phyloP scores from a whole-genome alignment of 2,329 filamentous ascomycete species.

The Whalleya microplaca region DNA sequence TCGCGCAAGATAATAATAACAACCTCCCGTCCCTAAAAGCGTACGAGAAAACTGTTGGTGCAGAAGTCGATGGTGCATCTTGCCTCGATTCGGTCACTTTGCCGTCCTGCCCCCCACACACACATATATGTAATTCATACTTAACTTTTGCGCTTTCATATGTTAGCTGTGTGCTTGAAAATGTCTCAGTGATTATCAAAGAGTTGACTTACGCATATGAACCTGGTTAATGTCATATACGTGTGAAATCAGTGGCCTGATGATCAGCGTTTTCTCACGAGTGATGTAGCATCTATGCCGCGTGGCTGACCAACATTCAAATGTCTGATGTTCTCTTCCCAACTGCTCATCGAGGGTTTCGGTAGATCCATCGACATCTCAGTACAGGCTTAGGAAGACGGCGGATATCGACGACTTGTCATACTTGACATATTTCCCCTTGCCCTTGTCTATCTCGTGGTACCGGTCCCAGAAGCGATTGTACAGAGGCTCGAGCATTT shows the following conservation, averaged over 20 bases:
- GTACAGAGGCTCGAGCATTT: slow-evolving; percentile 92
- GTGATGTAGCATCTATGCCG: slow-evolving; percentile 9
- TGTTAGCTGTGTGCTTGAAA: slow-evolving; percentile 17
- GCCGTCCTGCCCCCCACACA: slow-evolving; percentile 21
- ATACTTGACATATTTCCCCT: slow-evolving; percentile 97
- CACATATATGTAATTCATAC: neutral
- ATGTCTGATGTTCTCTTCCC: slow-evolving; percentile 13
- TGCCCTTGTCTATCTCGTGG: slow-evolving; percentile 96
- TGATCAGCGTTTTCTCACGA: slow-evolving; percentile 21
- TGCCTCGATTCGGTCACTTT: slow-evolving; percentile 25
- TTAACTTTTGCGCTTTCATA: slow-evolving; percentile 24
- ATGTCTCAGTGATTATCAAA: slow-evolving; percentile 22
- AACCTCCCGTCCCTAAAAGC: slow-evolving; percentile 7
- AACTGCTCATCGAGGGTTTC: slow-evolving; percentile 9
- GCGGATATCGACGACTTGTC: slow-evolving; percentile 82
- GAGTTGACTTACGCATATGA: slow-evolving; percentile 22
- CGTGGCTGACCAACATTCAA: slow-evolving; percentile 11
- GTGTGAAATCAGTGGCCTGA: slow-evolving; percentile 21
- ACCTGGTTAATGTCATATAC: slow-evolving; percentile 18
- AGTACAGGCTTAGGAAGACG: slow-evolving; percentile 60
- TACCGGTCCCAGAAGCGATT: slow-evolving; percentile 96
- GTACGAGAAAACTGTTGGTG: slow-evolving; percentile 22
- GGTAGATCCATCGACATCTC: slow-evolving; percentile 25
- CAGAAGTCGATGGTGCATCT: slow-evolving; percentile 21
- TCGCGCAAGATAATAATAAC: slow-evolving; percentile 22